A percentile compares a stretch with the other conserved stretches of the same genome.
Conservation (phyloP, 768 basidiomycete genomes). For the Phaeolepiota aurea region DNA sequence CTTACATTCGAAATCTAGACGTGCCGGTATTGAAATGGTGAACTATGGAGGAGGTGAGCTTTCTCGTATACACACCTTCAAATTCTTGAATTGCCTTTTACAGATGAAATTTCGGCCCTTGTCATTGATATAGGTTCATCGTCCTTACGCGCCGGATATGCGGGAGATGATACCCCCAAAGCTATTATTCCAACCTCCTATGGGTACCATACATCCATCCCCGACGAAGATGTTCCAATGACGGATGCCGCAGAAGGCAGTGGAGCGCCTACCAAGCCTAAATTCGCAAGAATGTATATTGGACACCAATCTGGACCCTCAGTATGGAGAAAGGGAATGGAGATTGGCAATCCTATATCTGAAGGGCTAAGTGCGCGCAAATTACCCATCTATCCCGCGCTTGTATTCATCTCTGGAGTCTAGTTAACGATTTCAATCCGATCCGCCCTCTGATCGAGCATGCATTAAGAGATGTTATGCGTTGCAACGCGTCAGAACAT, state of each 20-base stretch:
- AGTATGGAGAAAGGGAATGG: conserved; percentile 87
- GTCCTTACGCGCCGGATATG: conserved; percentile 90
- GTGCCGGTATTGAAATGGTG: conserved; percentile 42
- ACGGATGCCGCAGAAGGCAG: conserved; percentile 31
- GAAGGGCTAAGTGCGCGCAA: conserved; percentile 73
- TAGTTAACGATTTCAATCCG: conserved; percentile 73
- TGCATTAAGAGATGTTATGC: conserved; percentile 70
- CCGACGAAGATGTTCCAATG: conserved; percentile 49
- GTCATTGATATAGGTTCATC: conserved; percentile 93
- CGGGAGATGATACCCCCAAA: conserved; percentile 94
- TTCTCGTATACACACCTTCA: conserved; percentile 2
- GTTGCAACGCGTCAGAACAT: conserved; percentile 72
- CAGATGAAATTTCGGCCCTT: conserved; percentile 95
- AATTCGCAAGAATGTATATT: conserved; percentile 59
- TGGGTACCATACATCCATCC: conserved; percentile 52
- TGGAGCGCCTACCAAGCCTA: conserved; percentile 15
- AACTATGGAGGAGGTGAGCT: conserved; percentile 79
- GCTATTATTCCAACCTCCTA: conserved; percentile 86
- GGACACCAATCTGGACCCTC: conserved; percentile 87
- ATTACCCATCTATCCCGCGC: background rate
- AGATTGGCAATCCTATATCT: conserved; percentile 58
- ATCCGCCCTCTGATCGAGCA: conserved; percentile 66
- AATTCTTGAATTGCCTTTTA: conserved; percentile 6
- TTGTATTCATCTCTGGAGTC: conserved; percentile 2
- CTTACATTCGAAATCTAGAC: conserved; percentile 1